Percentiles rank a stretch among this genome's conserved stretches.
phyloP scores from a whole-genome alignment of 2,329 filamentous ascomycete species.

The Monosporascus sp. region DNA sequence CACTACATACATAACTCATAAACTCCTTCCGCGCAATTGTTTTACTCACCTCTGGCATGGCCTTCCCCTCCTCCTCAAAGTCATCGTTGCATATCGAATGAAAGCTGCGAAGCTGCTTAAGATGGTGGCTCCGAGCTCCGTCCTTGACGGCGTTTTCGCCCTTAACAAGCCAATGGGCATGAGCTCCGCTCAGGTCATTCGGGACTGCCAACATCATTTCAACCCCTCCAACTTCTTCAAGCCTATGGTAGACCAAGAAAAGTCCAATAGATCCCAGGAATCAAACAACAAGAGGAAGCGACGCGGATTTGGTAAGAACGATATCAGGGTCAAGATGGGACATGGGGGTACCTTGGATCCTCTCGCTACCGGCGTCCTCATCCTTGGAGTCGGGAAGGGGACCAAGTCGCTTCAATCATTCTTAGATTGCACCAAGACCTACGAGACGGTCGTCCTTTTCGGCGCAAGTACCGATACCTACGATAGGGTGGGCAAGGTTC shows the following conservation, averaged over 20 bases:
- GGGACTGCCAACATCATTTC: conserved; percentile 80
- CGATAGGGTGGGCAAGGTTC: conserved; percentile 77
- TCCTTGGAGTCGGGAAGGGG: conserved; percentile 79
- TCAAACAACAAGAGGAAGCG: conserved; percentile 54
- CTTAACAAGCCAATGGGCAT: conserved; percentile 88
- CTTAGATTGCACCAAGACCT: conserved; percentile 84
- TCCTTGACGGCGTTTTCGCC: conserved; percentile 57
- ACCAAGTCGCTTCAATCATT: conserved; percentile 80
- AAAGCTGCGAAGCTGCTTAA: conserved; percentile 28
- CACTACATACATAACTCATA: no score
- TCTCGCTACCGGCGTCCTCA: conserved; percentile 86
- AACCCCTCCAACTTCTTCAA: conserved; percentile 74
- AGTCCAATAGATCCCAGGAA: conserved; percentile 50
- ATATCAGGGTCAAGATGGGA: conserved; percentile 80
- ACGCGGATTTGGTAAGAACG: conserved; percentile 50
- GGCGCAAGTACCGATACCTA: conserved; percentile 91
- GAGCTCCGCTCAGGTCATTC: conserved; percentile 85
- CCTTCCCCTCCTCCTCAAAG: conserved; percentile 2
- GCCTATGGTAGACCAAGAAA: conserved; percentile 66
- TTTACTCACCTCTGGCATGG: conserved; percentile 3
- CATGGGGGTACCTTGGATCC: conserved; percentile 96
- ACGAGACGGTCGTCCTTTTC: conserved; percentile 85
- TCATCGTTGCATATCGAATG: conserved; percentile 22
- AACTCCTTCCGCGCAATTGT: no score
- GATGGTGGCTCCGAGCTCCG: conserved; percentile 47